Percentiles rank a stretch among this genome's conserved stretches.
phyloP scores from a whole-genome alignment of 148 eudicot species.

The Fagopyrum tataricum region DNA sequence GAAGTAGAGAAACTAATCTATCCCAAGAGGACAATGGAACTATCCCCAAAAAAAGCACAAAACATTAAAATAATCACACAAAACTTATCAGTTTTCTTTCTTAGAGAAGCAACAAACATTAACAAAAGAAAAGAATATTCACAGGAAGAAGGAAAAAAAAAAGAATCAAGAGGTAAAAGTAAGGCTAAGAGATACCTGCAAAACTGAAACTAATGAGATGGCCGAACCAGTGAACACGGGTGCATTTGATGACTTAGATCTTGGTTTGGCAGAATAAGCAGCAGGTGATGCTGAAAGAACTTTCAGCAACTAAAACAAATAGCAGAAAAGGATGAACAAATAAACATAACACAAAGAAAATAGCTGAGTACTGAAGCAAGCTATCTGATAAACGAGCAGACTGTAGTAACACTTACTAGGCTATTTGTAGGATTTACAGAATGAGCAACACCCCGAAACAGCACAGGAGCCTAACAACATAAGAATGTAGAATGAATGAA shows the following conservation, averaged over 20 bases:
- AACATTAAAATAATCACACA: too few species aligned
- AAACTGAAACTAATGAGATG: conserved; percentile 60
- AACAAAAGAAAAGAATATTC: not conserved
- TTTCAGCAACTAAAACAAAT: conserved; percentile 36
- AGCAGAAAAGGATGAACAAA: not conserved
- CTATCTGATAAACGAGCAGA: not conserved
- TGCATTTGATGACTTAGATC: conserved; percentile 36
- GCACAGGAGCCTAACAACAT: conserved; percentile 52
- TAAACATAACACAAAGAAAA: not conserved
- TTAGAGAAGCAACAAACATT: not conserved
- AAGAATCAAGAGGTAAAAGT: not conserved
- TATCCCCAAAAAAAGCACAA: not conserved
- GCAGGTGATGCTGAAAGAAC: conserved; percentile 64
- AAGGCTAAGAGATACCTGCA: conserved; percentile 34
- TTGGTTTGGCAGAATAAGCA: conserved; percentile 57
- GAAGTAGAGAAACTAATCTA: not conserved
- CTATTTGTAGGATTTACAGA: conserved; percentile 48
- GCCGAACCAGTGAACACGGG: conserved; percentile 52
- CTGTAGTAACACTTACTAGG: conserved; percentile 31
- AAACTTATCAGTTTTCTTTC: not conserved
- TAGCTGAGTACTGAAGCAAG: not conserved
- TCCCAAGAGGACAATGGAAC: not conserved
- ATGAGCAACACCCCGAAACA: conserved; percentile 57
- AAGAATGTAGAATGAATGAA: not conserved
- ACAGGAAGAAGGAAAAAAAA: not conserved